Evolutionary conservation across 495 filamentous ascomycete species (phyloP), one percentile per base, ranked within the genome.

Genomic region (Pseudomonodictys pantanalensis): DNA sequence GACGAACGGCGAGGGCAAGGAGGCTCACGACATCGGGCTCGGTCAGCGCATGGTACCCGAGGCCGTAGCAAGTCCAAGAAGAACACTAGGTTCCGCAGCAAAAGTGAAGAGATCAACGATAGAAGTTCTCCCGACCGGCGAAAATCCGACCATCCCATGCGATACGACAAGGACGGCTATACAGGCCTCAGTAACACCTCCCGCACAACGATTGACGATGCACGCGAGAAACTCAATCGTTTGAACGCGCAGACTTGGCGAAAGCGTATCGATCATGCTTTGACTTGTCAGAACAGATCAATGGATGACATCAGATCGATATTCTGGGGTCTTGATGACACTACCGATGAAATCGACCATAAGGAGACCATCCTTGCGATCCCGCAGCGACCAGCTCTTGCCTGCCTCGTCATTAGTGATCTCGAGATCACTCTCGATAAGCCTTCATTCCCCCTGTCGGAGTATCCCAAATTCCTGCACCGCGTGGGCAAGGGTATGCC

Each of bases 401-500:
- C 95, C 86, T 81, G 85, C 12, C 78, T 86, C 9, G 74, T 89
- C 58, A 85, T 97, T 62, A 91, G 84, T 66, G 93, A 99, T 68
- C 76, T 97, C 5, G 85, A 92, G 57, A 77, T 99, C 56, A 73
- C 85, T 12, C 79, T 99, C 44, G 93, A 97, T 76, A 96, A 96
- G 69, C 93, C 93, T 1, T 92, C 88, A 0, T 99, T 99, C 68
- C 86, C 90, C 2, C 71, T 93, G 23, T 77, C 81, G 3, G 86
- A 95, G 2, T 86, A 88, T 53, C 88, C 92, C 0, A 79, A 84
- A 29, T 99, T 91, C 70, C 76, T 99, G 23, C 80, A 96, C 69
- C 79, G 80, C 42, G 86, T 97, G 66, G 93, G 93, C 3, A 99
- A 99, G 72, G 93, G 95, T 1, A 93, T 99, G 82, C 93, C 93